Percentiles rank a stretch among this genome's conserved stretches.
These are phyloP conservation scores for Intubia oerlemansii DNA, from an alignment of 2,329 filamentous ascomycete genomes.

Conservation along the genomic window DNA sequence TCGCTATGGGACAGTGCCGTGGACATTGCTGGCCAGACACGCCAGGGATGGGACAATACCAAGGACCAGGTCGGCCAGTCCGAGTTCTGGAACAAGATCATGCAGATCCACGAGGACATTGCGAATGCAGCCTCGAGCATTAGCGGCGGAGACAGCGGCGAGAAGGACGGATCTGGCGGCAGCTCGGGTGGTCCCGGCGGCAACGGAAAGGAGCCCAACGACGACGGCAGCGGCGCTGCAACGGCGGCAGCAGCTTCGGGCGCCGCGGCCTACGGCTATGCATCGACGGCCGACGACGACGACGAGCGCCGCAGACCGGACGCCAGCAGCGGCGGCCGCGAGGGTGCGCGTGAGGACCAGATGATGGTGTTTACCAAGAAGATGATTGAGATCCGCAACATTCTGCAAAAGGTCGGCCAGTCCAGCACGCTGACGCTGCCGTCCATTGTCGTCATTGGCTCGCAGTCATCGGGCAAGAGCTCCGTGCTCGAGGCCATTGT, in stretches of 20 bases:
- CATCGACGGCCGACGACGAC: slow-evolving; percentile 35
- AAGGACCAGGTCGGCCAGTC: slow-evolving; percentile 51
- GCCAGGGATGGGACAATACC: slow-evolving; percentile 61
- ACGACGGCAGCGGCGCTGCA: slow-evolving; percentile 31
- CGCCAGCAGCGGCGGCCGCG: slow-evolving; percentile 25
- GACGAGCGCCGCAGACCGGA: slow-evolving; percentile 2
- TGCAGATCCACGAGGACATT: slow-evolving; percentile 38
- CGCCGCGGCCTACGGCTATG: slow-evolving; percentile 63
- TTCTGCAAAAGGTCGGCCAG: slow-evolving; percentile 81
- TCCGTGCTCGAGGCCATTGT: slow-evolving; percentile 94
- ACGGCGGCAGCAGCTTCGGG: slow-evolving; percentile 40
- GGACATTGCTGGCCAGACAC: slow-evolving; percentile 59
- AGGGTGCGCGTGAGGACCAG: slow-evolving; percentile 72
- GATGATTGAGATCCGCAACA: slow-evolving; percentile 96
- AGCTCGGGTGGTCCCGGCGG: slow-evolving; percentile 19
- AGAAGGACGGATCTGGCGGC: too few species aligned
- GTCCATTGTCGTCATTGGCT: slow-evolving; percentile 97
- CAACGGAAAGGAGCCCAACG: slow-evolving; percentile 31
- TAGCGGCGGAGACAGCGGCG: slow-evolving; percentile 23
- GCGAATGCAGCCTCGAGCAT: slow-evolving; percentile 20
- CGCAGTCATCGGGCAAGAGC: slow-evolving; percentile 94
- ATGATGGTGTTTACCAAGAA: slow-evolving; percentile 99
- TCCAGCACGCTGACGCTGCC: slow-evolving; percentile 73
- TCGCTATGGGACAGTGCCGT: slow-evolving; percentile 50
- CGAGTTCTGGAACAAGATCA: slow-evolving; percentile 61